Percentiles rank a stretch among this genome's conserved stretches.
phyloP scores from a whole-genome alignment of 2,329 filamentous ascomycete species.

The Epichloe typhina region DNA sequence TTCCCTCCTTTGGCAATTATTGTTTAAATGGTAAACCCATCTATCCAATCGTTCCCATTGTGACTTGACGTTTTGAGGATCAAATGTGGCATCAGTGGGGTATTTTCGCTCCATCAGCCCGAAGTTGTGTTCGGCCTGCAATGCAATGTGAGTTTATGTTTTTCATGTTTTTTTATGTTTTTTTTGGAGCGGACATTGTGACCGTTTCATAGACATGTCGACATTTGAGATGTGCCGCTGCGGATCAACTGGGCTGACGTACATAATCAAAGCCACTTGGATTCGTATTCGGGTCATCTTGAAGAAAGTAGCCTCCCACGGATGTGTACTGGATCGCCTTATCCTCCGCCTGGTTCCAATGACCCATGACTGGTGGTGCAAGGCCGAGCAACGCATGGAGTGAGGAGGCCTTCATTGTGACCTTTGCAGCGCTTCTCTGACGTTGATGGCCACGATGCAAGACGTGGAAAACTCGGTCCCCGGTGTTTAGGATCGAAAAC shows the following conservation, averaged over 20 bases:
- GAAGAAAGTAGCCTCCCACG: constrained; percentile 48
- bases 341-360: constrained; percentile 19
- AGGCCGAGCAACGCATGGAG: constrained; percentile 18
- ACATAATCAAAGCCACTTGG: constrained; percentile 52
- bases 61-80: constrained; percentile 29
- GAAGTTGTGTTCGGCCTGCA: constrained; percentile 46
- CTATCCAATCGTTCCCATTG: constrained; percentile 53
- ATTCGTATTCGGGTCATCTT: constrained; percentile 45
- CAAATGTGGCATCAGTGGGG: constrained; percentile 34
- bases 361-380: constrained; percentile 13
- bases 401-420: constrained; percentile 19
- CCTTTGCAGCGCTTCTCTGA: neutral
- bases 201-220: neutral
- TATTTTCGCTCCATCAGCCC: constrained; percentile 53
- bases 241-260: constrained; percentile 11
- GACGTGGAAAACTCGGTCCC: too few relatives aligned
- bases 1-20: constrained; percentile 19
- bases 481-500: too few relatives aligned
- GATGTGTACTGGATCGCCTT: constrained; percentile 45
- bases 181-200: too few relatives aligned
- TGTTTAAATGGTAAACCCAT: constrained; percentile 44
- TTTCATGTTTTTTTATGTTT: too few relatives aligned
- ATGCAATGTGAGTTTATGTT: neutral
- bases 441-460: neutral
- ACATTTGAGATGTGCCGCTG: too few relatives aligned